Evolutionary conservation across 1,284 basidiomycete genomes (phyloP), one percentile per base, ranked within the genome.

Genomic region (Ustilago cynodontis): DNA sequence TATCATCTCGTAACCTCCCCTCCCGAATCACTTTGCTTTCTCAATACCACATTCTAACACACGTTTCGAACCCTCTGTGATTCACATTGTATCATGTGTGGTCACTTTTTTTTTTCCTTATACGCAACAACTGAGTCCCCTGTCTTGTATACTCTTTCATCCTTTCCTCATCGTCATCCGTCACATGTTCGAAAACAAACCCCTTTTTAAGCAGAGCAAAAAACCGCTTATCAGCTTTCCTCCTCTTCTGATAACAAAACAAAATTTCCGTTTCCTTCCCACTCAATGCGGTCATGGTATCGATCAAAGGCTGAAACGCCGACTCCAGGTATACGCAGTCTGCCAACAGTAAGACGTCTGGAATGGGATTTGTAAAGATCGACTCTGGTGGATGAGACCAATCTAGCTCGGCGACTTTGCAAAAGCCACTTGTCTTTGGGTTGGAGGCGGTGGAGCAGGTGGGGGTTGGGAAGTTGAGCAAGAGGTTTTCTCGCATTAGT

Each of bases 321-420:
- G 86, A 84, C 81, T 97, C 95, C 78, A 94, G 94, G 87, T 98
- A 98, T 6, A 98, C 94, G 82, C 95, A 98, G 84, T 98, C 95
- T 1, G 83, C 83, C 1, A 85, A 60, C 10, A 85, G 69, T 1
- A 85, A 59, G 1, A 96, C 72, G 78, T 93, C 90, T 8, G 91
- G 89, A 18, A 73, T 61, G 0, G 84, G 88, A 24, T 86, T 67
- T 3, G 59, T 50, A 0, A 79, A 43, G 6, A 14, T 16, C 86
- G 86, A 35, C 88, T 65, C 29, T 82, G 66, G 59, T 85, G 37
- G 18, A 2, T 7, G 81, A 20, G 87, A 88, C 77, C 77, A 72
- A 41, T 70, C 53, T 29, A 70, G 50, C 55, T 64, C 60, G 7
- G 35, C 57, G 20, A 65, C 55, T 18, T 20, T n/a, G 24, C 54